phyloP scores from a whole-genome alignment of 225 moss, liverwort and hornwort species.

The Thuidium tamariscinum region DNA sequence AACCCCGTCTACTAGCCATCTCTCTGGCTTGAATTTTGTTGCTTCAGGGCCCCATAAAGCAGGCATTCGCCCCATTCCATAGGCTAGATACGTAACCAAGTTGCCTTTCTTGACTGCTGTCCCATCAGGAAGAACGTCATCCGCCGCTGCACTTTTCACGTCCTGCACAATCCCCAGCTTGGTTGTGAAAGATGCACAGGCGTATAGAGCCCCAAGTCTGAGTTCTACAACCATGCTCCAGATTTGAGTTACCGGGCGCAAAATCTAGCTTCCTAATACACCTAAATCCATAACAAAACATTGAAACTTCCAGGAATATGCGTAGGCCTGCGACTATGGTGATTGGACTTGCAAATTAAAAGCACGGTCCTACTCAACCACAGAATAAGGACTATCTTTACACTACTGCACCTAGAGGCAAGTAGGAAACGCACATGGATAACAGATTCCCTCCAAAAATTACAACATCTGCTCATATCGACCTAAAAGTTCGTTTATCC shows the following conservation, averaged over 20 bases:
- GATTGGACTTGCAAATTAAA: background rate
- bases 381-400: background rate
- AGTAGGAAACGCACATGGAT: background rate
- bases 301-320: background rate
- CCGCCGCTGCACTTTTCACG: conserved; percentile 18
- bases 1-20: conserved; percentile 53
- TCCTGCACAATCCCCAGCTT: conserved; percentile 7
- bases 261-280: background rate
- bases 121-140: conserved; percentile 62
- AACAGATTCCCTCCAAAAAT: background rate
- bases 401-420: background rate
- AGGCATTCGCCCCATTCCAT: conserved; percentile 60
- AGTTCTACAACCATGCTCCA: background rate
- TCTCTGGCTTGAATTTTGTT: conserved; percentile 41
- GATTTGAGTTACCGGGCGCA: background rate
- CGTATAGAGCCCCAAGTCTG: background rate
- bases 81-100: conserved; percentile 27
- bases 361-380: background rate
- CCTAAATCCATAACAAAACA: background rate
- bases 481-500: too few species aligned
- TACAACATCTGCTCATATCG: background rate
- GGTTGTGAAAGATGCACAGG: background rate
- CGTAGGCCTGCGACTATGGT: background rate
- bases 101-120: conserved; percentile 30
- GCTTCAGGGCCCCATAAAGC: conserved; percentile 66